These are phyloP conservation scores for Thermothielavioides terrestris DNA, from an alignment of 495 filamentous ascomycete genomes.

Conservation along the genomic window DNA sequence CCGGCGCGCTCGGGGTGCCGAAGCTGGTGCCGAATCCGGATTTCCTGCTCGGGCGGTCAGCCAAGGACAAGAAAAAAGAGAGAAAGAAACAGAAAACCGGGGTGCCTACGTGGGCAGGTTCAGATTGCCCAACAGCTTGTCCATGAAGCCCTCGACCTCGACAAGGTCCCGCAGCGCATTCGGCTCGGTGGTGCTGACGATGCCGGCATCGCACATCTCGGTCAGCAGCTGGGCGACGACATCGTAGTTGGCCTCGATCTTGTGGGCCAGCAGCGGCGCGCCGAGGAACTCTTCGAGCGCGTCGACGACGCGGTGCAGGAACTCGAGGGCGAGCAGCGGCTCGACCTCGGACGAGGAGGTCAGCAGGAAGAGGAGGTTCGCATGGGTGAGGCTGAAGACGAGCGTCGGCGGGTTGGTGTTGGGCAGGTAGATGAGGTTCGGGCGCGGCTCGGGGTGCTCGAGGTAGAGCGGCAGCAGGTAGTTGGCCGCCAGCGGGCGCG, in stretches of 20 bases:
- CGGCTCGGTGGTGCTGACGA: conserved; percentile 83
- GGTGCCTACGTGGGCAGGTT: conserved; percentile 63
- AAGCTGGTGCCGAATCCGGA: conserved; percentile 9
- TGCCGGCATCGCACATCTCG: conserved; percentile 94
- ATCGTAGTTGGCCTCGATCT: conserved; percentile 86
- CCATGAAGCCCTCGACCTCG: conserved; percentile 80
- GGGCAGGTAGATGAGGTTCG: conserved; percentile 76
- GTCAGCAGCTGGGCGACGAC: conserved; percentile 85
- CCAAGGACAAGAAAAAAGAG: no score
- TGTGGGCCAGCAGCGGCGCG: conserved; percentile 72
- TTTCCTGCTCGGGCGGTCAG: conserved; percentile 12
- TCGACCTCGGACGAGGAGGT: conserved; percentile 78
- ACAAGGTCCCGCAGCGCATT: conserved; percentile 90
- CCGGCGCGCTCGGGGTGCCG: conserved; percentile 18
- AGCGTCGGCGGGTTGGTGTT: conserved; percentile 78
- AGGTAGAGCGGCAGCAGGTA: conserved; percentile 80
- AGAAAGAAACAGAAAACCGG: background rate
- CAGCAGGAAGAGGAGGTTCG: conserved; percentile 78
- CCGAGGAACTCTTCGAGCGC: conserved; percentile 92
- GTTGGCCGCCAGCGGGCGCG: conserved; percentile 68
- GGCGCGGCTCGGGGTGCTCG: conserved; percentile 70
- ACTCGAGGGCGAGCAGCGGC: conserved; percentile 90
- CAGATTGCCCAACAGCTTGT: conserved; percentile 82
- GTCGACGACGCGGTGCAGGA: conserved; percentile 87
- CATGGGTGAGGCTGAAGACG: conserved; percentile 77